Evolutionary conservation across 2,329 filamentous ascomycete species (phyloP), one percentile per base, ranked within the genome.

Genomic region (Dothiorella sarmentorum): DNA sequence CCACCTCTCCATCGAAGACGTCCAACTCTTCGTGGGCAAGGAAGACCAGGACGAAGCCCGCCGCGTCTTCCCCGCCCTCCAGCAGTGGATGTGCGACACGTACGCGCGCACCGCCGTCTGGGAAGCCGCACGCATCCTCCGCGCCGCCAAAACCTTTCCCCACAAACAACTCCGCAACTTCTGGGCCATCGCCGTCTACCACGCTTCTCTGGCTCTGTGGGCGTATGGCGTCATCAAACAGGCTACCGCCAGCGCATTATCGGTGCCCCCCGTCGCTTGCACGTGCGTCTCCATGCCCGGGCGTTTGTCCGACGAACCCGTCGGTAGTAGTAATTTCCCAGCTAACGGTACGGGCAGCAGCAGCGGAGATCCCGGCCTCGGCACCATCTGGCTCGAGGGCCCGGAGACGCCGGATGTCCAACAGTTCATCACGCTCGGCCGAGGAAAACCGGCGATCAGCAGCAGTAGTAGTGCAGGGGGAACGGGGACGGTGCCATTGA

Each of bases 191-290:
- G 84, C 82, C 0, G 80, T 89, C 0, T 88, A 89, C 66, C 87
- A 90, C 67, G 86, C 85, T 3, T 80, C 82, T 11, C 75, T 91
- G 4, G 82, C 84, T 0, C 74, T 90, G 38, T 91, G 88, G 88
- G 45, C 57, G 3, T 53, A 53, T 20, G 49, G 45, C 27, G 38
- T 53, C 31, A 55, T 59, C 44, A 26, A 40, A 13, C 44, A 58
- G 7, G 45, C 56, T 17, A 52, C 35, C 13, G 22, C 42, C 2
- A 47, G 29, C 31, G 17, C 35, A 13, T 11, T 5, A n/a, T n/a
- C 40, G 9, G n/a, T n/a, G n/a, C n/a, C n/a, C n/a, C 40, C 49
- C 11, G 35, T 35, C 20, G 40, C 49, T 7, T 53, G 49, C 33
- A 29, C 49, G 33, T 53, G 49, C 49, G 49, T 53, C 27, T 53